Conservation (phyloP, 148 eudicot species). For the Camellia granthamiana region DNA sequence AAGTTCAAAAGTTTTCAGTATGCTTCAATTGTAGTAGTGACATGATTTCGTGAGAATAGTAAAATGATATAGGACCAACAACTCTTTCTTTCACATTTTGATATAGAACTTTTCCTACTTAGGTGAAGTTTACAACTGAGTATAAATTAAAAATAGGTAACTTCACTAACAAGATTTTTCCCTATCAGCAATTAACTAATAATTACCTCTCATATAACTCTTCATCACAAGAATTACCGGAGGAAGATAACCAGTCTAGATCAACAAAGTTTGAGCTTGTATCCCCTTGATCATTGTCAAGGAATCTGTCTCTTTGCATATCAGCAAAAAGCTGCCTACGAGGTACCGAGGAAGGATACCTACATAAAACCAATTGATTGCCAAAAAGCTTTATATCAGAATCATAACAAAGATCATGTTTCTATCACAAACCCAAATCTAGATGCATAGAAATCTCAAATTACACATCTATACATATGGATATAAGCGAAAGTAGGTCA, state of each 20-base stretch:
- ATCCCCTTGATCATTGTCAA: slow-evolving; percentile 54
- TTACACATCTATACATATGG: background rate
- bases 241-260: slow-evolving; percentile 88
- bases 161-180: background rate
- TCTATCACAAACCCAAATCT: slow-evolving; percentile 9
- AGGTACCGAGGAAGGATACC: slow-evolving; percentile 49
- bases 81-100: background rate
- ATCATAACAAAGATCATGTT: background rate
- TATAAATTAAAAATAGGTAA: background rate
- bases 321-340: slow-evolving; percentile 57
- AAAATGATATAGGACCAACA: background rate
- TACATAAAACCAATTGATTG: slow-evolving; percentile 21
- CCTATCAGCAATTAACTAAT: slow-evolving; percentile 8
- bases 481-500: background rate
- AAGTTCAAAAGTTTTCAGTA: background rate
- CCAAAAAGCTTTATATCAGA: background rate
- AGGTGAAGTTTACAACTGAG: background rate
- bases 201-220: slow-evolving; percentile 71
- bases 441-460: background rate
- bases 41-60: background rate
- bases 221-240: slow-evolving; percentile 80
- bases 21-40: background rate
- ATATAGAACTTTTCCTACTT: background rate
- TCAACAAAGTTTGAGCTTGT: slow-evolving; percentile 87
- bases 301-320: slow-evolving; percentile 49